These are phyloP conservation scores for Cladochytrium replicatum DNA, from an alignment of 192 early-diverging fungal genomes.

Conservation along the genomic window DNA sequence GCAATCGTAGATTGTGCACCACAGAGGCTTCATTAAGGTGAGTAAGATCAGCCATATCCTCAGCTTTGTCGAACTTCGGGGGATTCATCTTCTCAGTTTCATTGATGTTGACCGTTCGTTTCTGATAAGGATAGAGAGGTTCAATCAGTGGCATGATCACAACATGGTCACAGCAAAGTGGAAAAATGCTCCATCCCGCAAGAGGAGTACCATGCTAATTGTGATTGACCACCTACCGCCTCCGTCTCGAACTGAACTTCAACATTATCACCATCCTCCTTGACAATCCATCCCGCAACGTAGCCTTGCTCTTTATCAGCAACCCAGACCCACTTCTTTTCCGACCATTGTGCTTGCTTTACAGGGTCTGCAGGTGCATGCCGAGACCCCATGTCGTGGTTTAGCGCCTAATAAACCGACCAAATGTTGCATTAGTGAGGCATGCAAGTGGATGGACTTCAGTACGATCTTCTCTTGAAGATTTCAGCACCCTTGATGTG, in stretches of 20 bases:
- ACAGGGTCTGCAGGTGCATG: no score
- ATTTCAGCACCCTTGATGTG: no score
- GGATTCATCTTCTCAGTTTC: slow-evolving; percentile 78
- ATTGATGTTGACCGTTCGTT: slow-evolving; percentile 46
- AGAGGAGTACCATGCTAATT: no score
- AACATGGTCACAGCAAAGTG: no score
- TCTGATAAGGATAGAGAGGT: no score
- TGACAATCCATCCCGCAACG: slow-evolving; percentile 67
- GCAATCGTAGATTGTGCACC: slow-evolving; percentile 71
- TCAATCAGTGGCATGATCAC: no score
- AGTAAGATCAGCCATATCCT: slow-evolving; percentile 83
- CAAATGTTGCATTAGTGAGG: no score
- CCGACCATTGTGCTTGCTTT: slow-evolving; percentile 71
- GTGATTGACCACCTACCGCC: slow-evolving; percentile 60
- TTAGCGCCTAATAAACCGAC: no score
- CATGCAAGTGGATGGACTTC: no score
- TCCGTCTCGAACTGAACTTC: slow-evolving; percentile 69
- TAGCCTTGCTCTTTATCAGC: slow-evolving; percentile 86
- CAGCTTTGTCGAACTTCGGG: slow-evolving; percentile 82
- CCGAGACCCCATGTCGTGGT: no score
- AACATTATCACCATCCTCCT: slow-evolving; percentile 62
- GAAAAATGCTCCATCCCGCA: no score
- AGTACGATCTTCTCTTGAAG: no score
- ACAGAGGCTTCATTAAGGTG: slow-evolving; percentile 83
- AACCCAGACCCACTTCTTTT: slow-evolving; percentile 98